Evolutionary conservation across 352 stramenopile genomes (phyloP), one percentile per base, ranked within the genome.

Genomic region (Phytophthora parvispora): DNA sequence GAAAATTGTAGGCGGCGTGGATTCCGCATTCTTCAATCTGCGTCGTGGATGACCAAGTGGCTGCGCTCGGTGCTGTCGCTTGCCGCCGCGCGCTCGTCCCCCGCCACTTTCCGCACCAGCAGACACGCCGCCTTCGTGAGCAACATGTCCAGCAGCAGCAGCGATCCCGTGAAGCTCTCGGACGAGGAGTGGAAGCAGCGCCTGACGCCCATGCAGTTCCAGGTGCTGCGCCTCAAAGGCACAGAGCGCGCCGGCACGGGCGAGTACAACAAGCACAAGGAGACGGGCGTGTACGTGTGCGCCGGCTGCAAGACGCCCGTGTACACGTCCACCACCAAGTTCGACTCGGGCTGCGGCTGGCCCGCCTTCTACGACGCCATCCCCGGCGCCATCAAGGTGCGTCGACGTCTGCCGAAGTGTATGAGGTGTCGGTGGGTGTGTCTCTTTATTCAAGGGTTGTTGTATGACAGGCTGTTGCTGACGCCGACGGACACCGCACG

Each of bases 281-380:
- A 95, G 25, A 77, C 92, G 18, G 92, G 92, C 55, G 91, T 91
- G 57, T 98, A 97, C 78, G 77, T 94, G 2, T 98, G 92, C 66
- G 88, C 89, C 8, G 91, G 87, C 36, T 98, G 92, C 77, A 94
- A 95, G 71, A 84, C 86, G 15, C 89, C 91, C 40, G 59, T 98
- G 43, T 98, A 97, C 78, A 95, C 80, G 67, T 95, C 89, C 64
- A 86, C 76, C 57, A 91, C 86, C 66, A 98, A 98, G 75, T 98
- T 98, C 47, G 88, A 98, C 71, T 97, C 89, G 38, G 91, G 91
- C 52, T 97, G 91, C 62, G 92, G 92, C 68, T 98, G 92, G 92
- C 92, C 92, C 0, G 90, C 91, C 18, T 98, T 98, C 78, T 95
- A 95, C 60, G 90, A 98, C 62, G 89, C 88, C 29, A 94, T 97